Percentiles rank a stretch among this genome's conserved stretches.
These are phyloP conservation scores for Chloris gayana DNA, from an alignment of 176 grass and related monocot species.

Conservation along the genomic window DNA sequence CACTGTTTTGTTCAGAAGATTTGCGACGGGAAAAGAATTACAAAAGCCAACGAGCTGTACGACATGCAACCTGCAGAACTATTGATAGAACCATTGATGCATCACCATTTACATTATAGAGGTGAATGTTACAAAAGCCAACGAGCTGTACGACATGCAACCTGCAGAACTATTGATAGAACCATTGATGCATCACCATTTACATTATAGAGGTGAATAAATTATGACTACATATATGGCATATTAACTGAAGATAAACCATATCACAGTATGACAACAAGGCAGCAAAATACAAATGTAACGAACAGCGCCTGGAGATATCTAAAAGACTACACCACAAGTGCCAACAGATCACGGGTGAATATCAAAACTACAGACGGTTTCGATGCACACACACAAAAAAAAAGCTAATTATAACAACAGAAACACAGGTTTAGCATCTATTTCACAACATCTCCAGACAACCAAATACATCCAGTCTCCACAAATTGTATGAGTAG, in stretches of 20 bases:
- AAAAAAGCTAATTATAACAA: background rate
- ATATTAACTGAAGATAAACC: background rate
- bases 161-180: too few relatives aligned
- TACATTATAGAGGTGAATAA: too few relatives aligned
- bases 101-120: too few relatives aligned
- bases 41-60: too few relatives aligned
- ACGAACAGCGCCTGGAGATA: background rate
- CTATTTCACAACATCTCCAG: constrained; percentile 31
- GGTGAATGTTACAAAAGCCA: too few relatives aligned
- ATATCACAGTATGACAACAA: background rate
- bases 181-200: too few relatives aligned
- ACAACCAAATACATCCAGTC: background rate
- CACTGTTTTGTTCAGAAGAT: too few relatives aligned
- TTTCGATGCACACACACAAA: background rate
- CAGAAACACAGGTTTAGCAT: background rate
- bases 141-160: too few relatives aligned
- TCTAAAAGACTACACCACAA: background rate
- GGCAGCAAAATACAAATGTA: background rate
- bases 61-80: too few relatives aligned
- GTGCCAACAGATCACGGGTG: background rate
- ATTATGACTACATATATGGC: background rate
- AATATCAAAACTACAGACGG: background rate
- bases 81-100: too few relatives aligned
- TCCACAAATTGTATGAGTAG: background rate
- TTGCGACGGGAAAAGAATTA: too few relatives aligned